Percentiles rank a stretch among this genome's conserved stretches.
These are phyloP conservation scores for Conoideocrella luteorostrata DNA, from an alignment of 2,329 filamentous ascomycete genomes.

Conservation along the genomic window DNA sequence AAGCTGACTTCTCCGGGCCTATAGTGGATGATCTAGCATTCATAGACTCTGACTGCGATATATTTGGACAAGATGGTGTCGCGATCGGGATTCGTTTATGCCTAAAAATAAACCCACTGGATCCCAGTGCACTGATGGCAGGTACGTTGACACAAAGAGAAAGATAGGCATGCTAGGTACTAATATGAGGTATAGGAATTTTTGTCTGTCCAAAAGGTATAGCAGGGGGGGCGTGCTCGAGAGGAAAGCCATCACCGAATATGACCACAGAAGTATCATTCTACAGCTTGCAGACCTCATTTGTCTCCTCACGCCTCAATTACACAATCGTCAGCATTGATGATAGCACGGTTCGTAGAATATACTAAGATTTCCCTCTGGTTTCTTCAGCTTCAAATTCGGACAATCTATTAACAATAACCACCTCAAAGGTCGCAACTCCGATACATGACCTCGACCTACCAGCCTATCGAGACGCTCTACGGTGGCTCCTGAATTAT, in stretches of 20 bases:
- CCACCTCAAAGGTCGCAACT: background rate
- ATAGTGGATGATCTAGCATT: background rate
- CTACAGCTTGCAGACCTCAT: constrained; percentile 5
- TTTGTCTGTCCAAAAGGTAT: constrained; percentile 6
- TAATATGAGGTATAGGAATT: constrained; percentile 1
- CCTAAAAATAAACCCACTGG: background rate
- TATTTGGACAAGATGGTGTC: constrained; percentile 4
- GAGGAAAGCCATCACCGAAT: constrained; percentile 5
- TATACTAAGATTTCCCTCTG: no score
- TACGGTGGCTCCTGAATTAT: constrained; percentile 15
- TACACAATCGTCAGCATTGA: constrained; percentile 10
- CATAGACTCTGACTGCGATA: constrained; percentile 2
- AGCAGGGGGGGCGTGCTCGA: background rate
- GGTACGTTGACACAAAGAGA: constrained; percentile 1
- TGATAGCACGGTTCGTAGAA: background rate
- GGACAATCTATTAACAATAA: background rate
- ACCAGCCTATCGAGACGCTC: constrained; percentile 6
- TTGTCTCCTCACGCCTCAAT: constrained; percentile 8
- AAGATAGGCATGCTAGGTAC: no score
- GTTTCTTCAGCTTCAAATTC: background rate
- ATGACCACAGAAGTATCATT: constrained; percentile 10
- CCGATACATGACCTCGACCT: background rate
- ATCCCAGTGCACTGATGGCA: background rate
- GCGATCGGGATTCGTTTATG: constrained; percentile 4
- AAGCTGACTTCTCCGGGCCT: constrained; percentile 7